Evolutionary conservation across 768 basidiomycete genomes (phyloP), one percentile per base, ranked within the genome.

Genomic region (Galerina marginata): DNA sequence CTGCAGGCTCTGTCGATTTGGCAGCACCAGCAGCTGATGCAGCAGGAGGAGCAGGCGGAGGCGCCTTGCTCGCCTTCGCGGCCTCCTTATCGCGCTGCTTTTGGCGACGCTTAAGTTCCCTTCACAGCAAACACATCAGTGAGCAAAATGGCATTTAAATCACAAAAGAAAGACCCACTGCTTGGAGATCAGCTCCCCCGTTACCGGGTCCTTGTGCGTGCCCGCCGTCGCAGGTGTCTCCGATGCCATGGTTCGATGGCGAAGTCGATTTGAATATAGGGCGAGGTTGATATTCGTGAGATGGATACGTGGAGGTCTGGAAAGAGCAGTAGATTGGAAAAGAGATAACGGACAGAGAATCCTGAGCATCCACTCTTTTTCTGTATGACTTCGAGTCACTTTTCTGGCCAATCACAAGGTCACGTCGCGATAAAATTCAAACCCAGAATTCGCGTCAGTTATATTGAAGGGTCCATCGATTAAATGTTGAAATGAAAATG

Each of bases 161-260:
- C n/a, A 47, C 61, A 20, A 45, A 60, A 29, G 52, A 54, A 48
- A 50, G 53, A 83, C 89, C 60, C 54, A 96, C 96, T 85, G 84
- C 87, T 99, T 99, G 78, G 95, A 97, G 70, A 99, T 88, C 89
- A 97, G 84, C 77, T 99, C 96, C 38, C 95, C 96, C 0, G 96
- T 97, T 63, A 95, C 85, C 43, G 91, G 91, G 74, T 95, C 92
- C 82, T 87, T 88, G 66, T 84, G 83, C 6, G 81, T 79, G 40
- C 79, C 80, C 37, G 78, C 71, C 53, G 78, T 56, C 54, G 81
- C 78, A 57, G 78, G 77, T 36, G 77, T 63, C 45, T 74, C 56
- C 51, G 54, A 55, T 46, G 20, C 77, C 82, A 84, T 83, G 45
- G 63, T 71, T 64, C 73, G 67, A 59, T 60, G 60, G 40, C 63